Evolutionary conservation across 805 yeast genomes (phyloP).

Genomic region (Clavispora vitiphila): DNA sequence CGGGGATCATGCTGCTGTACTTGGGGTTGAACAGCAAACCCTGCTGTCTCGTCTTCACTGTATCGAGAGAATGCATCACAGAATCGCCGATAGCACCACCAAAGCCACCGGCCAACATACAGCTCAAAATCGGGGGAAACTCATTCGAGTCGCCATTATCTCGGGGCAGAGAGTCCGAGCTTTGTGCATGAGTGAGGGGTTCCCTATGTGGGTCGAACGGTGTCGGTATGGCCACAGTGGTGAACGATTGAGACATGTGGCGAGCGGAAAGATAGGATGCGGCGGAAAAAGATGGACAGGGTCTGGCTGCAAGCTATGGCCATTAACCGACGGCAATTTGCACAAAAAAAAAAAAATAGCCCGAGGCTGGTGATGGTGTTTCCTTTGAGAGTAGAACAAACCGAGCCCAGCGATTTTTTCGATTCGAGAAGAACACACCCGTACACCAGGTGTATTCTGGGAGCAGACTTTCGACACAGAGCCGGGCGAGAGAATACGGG

Average conservation of each 20-base stretch:
- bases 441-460: no score
- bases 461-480: no score
- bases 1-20: constrained; percentile 70
- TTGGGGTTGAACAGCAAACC: constrained; percentile 71
- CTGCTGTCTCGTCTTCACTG: constrained; percentile 95
- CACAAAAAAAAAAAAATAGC: neutral
- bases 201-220: constrained; percentile 15
- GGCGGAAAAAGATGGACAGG: no score
- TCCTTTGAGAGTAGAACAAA: neutral
- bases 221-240: constrained; percentile 18
- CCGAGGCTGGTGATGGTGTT: neutral
- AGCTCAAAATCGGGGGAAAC: constrained; percentile 45
- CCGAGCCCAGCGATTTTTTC: neutral
- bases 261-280: no score
- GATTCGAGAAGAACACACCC: neutral
- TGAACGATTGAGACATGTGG: constrained; percentile 12
- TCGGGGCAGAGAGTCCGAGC: neutral
- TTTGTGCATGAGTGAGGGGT: neutral
- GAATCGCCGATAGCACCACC: constrained; percentile 95
- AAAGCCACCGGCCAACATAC: constrained; percentile 85
- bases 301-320: neutral
- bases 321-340: neutral
- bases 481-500: no score
- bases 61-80: constrained; percentile 91
- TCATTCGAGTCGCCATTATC: neutral